Base-by-base conservation (phyloP, 228 moss, liverwort and hornwort species). In the Sphagnum magellanicum region DNA sequence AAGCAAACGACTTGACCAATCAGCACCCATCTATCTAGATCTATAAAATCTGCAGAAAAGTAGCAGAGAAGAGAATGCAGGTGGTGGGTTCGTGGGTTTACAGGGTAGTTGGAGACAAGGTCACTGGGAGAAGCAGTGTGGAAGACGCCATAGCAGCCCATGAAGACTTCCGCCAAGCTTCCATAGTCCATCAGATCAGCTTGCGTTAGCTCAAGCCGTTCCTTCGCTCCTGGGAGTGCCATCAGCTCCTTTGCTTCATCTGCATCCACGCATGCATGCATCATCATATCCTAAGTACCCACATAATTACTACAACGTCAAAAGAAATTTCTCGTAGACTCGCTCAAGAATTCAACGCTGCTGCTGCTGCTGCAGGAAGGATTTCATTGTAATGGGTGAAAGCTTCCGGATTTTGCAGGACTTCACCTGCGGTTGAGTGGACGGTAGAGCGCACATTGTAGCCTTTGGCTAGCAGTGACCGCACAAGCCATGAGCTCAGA, bases 181-280 rank as follows among this genome's bases (percentile, higher is more conserved):
- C 79, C 76, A 10, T 89, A 89, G 76, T 91, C 91, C 67, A 93
- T 74, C 78, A 87, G 70, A 74, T 93, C 91, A 50, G 85, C 87
- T 50, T 79, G 77, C 51, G 77, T 79, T 13, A 90, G 80, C 62
- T 90, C 78, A 68, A 93, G 68, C 50, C 80, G 82, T 61, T 82
- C 78, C 74, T 93, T 85, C 10, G 89, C 89, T n/a, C 85, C 84
- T 0, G 90, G 85, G 83, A 89, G 77, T 61, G 83, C 85, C 93
- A 93, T 93, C 68, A 89, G 74, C 52, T 76, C 87, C 1, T 79
- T 83, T 48, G 87, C 91, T 73, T 91, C 87, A 64, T 89, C 89
- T 93, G 81, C 53, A 47, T 11, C 48, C 49, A 46, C 5, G 14
- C 50, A 66, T 10, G 67, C 5, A 16, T 10, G 55, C 55, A 8